Percentiles rank a stretch among this genome's conserved stretches.
Evolutionary conservation across 257 asterid genomes (phyloP).

Genomic region (Primulina tabacum): DNA sequence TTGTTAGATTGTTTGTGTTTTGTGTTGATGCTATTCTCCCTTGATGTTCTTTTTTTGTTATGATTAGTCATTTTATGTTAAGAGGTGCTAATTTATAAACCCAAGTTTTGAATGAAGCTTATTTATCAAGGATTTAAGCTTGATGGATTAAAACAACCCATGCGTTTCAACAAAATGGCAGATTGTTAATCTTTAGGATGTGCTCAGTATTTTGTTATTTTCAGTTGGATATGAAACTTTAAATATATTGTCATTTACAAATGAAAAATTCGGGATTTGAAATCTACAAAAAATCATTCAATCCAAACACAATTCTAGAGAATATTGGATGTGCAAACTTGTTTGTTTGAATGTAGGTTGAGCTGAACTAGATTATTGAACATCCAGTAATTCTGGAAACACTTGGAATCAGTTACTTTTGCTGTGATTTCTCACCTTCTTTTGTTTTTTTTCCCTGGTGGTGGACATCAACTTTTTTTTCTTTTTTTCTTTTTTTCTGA

Average conservation of each 20-base stretch:
- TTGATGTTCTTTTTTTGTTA: not conserved
- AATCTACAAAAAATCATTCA: not conserved
- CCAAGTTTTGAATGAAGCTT: not conserved
- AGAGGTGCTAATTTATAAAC: not conserved
- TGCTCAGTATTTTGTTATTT: not conserved
- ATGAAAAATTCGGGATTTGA: slow-evolving; percentile 8
- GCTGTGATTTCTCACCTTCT: slow-evolving; percentile 9
- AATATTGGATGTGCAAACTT: slow-evolving; percentile 11
- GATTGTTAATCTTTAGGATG: not conserved
- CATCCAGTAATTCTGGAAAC: not conserved
- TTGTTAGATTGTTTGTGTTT: slow-evolving; percentile 13
- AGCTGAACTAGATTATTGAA: not conserved
- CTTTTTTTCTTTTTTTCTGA: not conserved
- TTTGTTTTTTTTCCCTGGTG: not conserved
- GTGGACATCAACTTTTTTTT: not conserved
- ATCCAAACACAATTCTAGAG: not conserved
- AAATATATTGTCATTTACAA: not conserved
- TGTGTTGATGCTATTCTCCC: slow-evolving; percentile 2
- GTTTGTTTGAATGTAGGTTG: not conserved
- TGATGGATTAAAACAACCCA: not conserved
- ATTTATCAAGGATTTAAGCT: not conserved
- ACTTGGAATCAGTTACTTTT: not conserved
- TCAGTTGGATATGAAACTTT: not conserved
- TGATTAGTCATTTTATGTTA: not conserved
- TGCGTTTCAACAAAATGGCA: not conserved